Percentiles rank a stretch among this genome's conserved stretches.
Conservation (phyloP, 1,284 basidiomycete genomes). For the Mycena sp. region DNA sequence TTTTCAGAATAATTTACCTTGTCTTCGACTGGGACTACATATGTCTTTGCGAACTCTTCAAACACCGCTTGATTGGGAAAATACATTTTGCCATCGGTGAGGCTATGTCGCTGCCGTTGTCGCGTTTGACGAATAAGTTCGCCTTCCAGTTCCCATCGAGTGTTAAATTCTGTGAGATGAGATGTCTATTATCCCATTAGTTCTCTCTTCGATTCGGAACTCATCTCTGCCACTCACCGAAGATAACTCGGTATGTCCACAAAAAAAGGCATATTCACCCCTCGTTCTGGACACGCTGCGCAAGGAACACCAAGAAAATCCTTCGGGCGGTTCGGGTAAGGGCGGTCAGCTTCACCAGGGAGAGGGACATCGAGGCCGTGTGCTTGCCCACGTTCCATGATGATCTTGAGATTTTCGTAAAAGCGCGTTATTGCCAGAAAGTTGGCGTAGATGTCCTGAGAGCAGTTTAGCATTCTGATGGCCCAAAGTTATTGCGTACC, state of each 20-base stretch:
- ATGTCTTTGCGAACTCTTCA: neutral
- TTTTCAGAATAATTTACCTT: neutral
- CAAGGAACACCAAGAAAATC: too few relatives aligned
- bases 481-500: neutral
- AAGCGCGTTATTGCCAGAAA: constrained; percentile 11
- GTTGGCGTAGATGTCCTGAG: constrained; percentile 15
- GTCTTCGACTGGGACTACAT: constrained; percentile 8
- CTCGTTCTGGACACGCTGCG: too few relatives aligned
- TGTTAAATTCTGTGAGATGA: neutral
- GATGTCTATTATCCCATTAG: neutral
- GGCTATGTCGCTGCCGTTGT: constrained; percentile 9
- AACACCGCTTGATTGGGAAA: constrained; percentile 10
- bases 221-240: too few relatives aligned
- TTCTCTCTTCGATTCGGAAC: neutral
- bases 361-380: constrained; percentile 1
- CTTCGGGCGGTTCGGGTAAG: too few relatives aligned
- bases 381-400: constrained; percentile 2
- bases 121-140: constrained; percentile 14
- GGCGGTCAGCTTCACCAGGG: too few relatives aligned
- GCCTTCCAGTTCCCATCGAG: constrained; percentile 13
- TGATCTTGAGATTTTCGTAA: neutral
- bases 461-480: too few relatives aligned
- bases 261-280: too few relatives aligned
- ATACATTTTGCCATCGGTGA: constrained; percentile 20
- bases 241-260: too few relatives aligned